These are phyloP conservation scores for Rhododendron ovatum DNA, from an alignment of 148 eudicot genomes.

Conservation along the genomic window DNA sequence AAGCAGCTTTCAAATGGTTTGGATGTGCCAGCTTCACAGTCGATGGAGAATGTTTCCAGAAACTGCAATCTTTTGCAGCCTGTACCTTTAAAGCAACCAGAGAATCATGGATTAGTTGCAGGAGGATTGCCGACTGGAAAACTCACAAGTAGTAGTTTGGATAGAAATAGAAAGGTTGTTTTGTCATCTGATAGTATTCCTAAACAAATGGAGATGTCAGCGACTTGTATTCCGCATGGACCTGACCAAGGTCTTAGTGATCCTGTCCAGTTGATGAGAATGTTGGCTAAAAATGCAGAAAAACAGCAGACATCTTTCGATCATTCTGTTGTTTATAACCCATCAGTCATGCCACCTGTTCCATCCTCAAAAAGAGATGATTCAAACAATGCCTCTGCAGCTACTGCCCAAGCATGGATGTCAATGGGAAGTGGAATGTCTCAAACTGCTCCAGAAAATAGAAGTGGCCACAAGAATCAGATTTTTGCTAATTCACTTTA, in stretches of 20 bases:
- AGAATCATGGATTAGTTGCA: conserved; percentile 14
- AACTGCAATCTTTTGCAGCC: conserved; percentile 32
- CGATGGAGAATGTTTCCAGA: conserved; percentile 21
- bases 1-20: conserved; percentile 24
- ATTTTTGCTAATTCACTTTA: conserved; percentile 38
- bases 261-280: conserved; percentile 83
- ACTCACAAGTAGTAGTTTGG: conserved; percentile 22
- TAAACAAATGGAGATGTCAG: conserved; percentile 23
- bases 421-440: conserved; percentile 56
- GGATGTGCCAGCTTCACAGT: conserved; percentile 22
- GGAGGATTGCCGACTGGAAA: conserved; percentile 22
- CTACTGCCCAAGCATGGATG: conserved; percentile 84
- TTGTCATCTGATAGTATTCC: conserved; percentile 23
- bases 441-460: conserved; percentile 45
- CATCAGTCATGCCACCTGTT: conserved; percentile 24
- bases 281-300: conserved; percentile 63
- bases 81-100: conserved; percentile 41
- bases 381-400: conserved; percentile 53
- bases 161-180: conserved; percentile 24
- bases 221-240: conserved; percentile 31
- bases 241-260: conserved; percentile 70
- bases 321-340: conserved; percentile 15
- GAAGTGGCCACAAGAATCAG: conserved; percentile 35
- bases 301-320: conserved; percentile 44
- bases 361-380: conserved; percentile 43